A percentile compares a stretch with the other conserved stretches of the same genome.
Conservation (phyloP, 768 basidiomycete genomes). For the Phylloporus sp. region DNA sequence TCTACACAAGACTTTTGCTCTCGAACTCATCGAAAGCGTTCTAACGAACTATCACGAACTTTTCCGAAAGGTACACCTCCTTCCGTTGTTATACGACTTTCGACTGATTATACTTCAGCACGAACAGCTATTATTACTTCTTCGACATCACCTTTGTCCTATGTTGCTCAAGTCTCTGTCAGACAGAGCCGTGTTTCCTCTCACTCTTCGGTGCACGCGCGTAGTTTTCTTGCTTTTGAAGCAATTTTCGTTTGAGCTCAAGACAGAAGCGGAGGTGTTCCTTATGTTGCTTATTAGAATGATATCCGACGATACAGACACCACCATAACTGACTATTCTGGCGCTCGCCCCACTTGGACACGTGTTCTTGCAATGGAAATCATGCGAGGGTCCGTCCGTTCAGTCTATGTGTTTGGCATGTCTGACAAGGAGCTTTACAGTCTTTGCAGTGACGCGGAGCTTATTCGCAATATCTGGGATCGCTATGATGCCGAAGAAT, state of each 20-base stretch:
- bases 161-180: constrained; percentile 83
- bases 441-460: constrained; percentile 75
- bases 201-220: constrained; percentile 86
- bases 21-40: constrained; percentile 97
- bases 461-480: constrained; percentile 78
- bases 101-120: constrained; percentile 46
- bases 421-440: constrained; percentile 25
- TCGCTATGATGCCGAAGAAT: constrained; percentile 61
- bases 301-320: constrained; percentile 50
- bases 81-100: neutral
- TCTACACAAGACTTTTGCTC: constrained; percentile 88
- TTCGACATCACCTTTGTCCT: constrained; percentile 87
- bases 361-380: constrained; percentile 88
- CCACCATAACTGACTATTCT: constrained; percentile 24
- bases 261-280: constrained; percentile 84
- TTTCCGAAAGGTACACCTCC: constrained; percentile 65
- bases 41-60: constrained; percentile 88
- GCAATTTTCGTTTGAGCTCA: constrained; percentile 79
- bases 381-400: constrained; percentile 69
- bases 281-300: constrained; percentile 67
- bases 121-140: constrained; percentile 76
- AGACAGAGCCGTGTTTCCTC: constrained; percentile 77
- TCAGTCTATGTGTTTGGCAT: neutral
- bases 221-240: constrained; percentile 93
- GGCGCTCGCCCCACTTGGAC: constrained; percentile 71